phyloP scores from a whole-genome alignment of 305 asterid genomes.

The Solanum aculeatissimum region DNA sequence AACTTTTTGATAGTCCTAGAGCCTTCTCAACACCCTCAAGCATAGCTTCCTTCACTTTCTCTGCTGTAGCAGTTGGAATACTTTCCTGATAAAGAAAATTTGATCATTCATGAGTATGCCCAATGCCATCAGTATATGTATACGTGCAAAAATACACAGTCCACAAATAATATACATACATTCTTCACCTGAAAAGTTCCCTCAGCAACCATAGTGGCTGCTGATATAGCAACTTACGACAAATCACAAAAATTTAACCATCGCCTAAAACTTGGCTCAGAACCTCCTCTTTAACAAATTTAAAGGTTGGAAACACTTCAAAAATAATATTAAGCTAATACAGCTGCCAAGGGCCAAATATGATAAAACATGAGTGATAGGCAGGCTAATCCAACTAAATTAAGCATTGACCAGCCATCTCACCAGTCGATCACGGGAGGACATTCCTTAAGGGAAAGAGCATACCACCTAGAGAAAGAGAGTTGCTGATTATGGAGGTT shows the following conservation, averaged over 20 bases:
- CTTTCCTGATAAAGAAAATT: slow-evolving; percentile 46
- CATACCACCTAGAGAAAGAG: neutral
- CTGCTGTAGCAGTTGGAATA: slow-evolving; percentile 69
- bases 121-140: neutral
- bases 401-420: neutral
- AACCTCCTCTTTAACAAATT: neutral
- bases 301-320: neutral
- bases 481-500: neutral
- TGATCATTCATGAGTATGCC: neutral
- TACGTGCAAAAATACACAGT: neutral
- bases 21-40: slow-evolving; percentile 78
- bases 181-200: neutral
- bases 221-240: neutral
- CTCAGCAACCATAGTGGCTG: neutral
- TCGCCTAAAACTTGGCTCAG: neutral
- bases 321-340: neutral
- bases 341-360: neutral
- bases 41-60: slow-evolving; percentile 80
- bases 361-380: neutral
- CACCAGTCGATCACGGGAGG: neutral
- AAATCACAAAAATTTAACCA: neutral
- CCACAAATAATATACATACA: neutral
- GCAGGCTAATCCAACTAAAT: neutral
- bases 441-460: neutral
- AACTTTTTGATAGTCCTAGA: slow-evolving; percentile 51